These are phyloP conservation scores for Trametes versicolor DNA, from an alignment of 1,284 basidiomycete species.

Conservation along the genomic window DNA sequence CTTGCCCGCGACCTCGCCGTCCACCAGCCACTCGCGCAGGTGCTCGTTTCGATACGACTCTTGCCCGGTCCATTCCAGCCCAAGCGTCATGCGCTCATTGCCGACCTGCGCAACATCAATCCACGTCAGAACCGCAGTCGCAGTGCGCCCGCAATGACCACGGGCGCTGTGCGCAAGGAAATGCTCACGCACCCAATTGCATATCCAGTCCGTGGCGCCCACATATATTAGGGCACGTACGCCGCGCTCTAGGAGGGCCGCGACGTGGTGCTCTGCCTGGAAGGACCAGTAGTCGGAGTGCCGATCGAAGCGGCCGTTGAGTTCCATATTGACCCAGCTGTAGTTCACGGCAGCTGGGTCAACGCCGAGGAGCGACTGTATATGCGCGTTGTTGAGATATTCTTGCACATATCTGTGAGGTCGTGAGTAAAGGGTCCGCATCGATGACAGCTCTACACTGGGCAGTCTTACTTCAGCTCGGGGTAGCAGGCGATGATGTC, in stretches of 20 bases:
- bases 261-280: constrained; percentile 64
- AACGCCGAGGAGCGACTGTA: constrained; percentile 69
- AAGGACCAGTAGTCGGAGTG: constrained; percentile 40
- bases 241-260: constrained; percentile 78
- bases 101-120: constrained; percentile 45
- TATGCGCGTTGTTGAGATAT: constrained; percentile 65
- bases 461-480: constrained; percentile 27
- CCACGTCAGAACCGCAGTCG: not conserved
- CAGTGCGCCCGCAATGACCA: not conserved
- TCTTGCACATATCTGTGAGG: constrained; percentile 53
- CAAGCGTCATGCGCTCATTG: constrained; percentile 72
- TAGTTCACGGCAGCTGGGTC: constrained; percentile 60
- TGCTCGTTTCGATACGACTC: constrained; percentile 56
- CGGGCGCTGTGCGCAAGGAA: not conserved
- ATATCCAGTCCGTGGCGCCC: constrained; percentile 78
- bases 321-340: constrained; percentile 51
- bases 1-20: constrained; percentile 61
- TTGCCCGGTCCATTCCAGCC: constrained; percentile 72
- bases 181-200: constrained; percentile 65
- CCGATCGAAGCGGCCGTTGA: constrained; percentile 11
- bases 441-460: not conserved
- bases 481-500: constrained; percentile 40
- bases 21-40: constrained; percentile 63
- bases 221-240: constrained; percentile 81
- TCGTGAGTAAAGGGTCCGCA: constrained; percentile 6